A percentile compares a stretch with the other conserved stretches of the same genome.
These are phyloP conservation scores for Solanum sitiens DNA, from an alignment of 257 asterid genomes.

Conservation along the genomic window DNA sequence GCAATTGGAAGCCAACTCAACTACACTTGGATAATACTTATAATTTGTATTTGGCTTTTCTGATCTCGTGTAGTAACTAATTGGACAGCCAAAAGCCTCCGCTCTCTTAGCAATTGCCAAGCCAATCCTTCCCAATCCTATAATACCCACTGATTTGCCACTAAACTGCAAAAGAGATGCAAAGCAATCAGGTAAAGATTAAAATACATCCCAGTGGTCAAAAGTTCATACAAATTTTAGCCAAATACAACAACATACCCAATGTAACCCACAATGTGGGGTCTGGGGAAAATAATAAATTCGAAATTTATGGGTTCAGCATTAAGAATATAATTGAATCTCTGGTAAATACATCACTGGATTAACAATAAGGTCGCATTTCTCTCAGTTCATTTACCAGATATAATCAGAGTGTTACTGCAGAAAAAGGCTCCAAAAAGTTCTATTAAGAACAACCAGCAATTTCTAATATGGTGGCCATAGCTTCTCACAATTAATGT, in stretches of 20 bases:
- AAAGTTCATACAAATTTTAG: neutral
- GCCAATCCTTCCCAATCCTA: constrained; percentile 84
- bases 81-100: constrained; percentile 59
- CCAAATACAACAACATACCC: neutral
- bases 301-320: neutral
- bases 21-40: constrained; percentile 34
- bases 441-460: neutral
- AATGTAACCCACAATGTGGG: neutral
- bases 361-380: neutral
- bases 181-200: neutral
- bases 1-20: constrained; percentile 61
- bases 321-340: neutral
- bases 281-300: neutral
- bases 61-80: constrained; percentile 61
- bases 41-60: constrained; percentile 35
- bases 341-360: neutral
- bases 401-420: neutral
- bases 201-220: neutral
- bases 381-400: neutral
- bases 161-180: constrained; percentile 48
- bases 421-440: neutral
- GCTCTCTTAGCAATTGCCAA: constrained; percentile 64
- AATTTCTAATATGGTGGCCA: neutral
- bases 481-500: neutral
- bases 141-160: constrained; percentile 63